Evolutionary conservation across 805 yeast species (phyloP), one percentile per base, ranked within the genome.

Genomic region (Kazachstania africana): DNA sequence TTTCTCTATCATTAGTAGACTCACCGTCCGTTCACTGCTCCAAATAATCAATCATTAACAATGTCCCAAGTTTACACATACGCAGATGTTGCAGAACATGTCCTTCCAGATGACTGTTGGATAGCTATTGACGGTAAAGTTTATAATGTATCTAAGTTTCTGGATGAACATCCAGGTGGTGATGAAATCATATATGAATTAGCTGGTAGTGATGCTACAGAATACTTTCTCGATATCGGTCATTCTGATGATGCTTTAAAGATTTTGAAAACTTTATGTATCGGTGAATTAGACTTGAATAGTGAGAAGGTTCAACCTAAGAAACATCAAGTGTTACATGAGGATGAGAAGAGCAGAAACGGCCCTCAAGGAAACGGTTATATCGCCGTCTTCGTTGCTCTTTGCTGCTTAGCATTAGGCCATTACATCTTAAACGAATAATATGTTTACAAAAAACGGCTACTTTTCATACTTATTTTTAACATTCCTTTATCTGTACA

Each of bases 181-280:
- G 78, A 76, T 34, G 94, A 82, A 51, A 80, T 82, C 20, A 63
- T 83, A 35, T 58, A 72, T 31, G 94, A 82, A 44, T 68, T 74
- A 50, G 94, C 80, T 20, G 95, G 94, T 27, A 67, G 68, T 37
- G 94, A 84, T 53, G 87, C 85, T 35, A 82, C 95, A 8, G 72
- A 71, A 32, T 75, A 84, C 29, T 70, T 88, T 68, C 74, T 77
- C 6, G 96, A 88, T 48, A 87, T 91, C 53, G 99, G 99, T 22
- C 99, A 91, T 62, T 84, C 97, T 22, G 96, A 87, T 40, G 95
- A 87, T 44, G 97, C 99, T 25, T 75, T 76, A 45, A 91, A 78
- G 47, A 66, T 78, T 44, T 65, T 91, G 48, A 66, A 61, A 27
- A 73, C 70, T 25, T 62, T 84, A 51, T 64, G 70, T 44, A 69